Base-by-base conservation (phyloP, 2,329 filamentous ascomycete genomes). In the Ophiognomonia clavigignenti-juglandacearum region DNA sequence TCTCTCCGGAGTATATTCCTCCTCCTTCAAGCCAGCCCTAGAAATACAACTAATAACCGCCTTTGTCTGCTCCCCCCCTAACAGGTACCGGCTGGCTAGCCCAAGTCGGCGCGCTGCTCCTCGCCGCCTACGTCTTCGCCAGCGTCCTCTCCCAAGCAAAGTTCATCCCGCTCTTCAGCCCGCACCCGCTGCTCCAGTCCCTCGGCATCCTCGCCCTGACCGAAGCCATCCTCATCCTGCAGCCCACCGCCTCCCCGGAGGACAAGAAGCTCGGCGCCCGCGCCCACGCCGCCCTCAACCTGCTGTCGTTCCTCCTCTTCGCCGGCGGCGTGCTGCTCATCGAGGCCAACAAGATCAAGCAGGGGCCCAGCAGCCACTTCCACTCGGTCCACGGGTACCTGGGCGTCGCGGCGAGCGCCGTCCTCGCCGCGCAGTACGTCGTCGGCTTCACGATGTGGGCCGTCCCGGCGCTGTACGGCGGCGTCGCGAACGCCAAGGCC, bases 361-460 rank as follows among this genome's bases (percentile, higher is more conserved):
- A 48, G 36, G 49, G 49, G 4, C 67, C 73, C 40, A 79, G 83
- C 43, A 68, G 72, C 8, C 88, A 95, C 67, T 91, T 97, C 64
- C 80, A 85, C 55, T 92, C 86, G 1, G 69, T 79, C 0, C 93
- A 97, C 64, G 89, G 83, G 8, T 86, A 88, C 58, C 74, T 97
- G 8, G 93, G 92, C n/a, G 73, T 92, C 43, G 69, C 80, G 35
- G 88, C 88, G 4, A 85, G 88, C 55, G 74, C 85, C 45, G 55
- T 87, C 45, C 73, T 96, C 6, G 62, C 83, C 10, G 57, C 86
- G 2, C 93, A 97, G 69, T 84, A 87, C 37, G 41, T 85, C 1
- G 78, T 96, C 24, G 92, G 93, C 14, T 79, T 95, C 53, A 86
- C 88, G 26, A 88, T 93, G 69, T 96, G 85, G 72, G 88, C 82